These are phyloP conservation scores for Chaetomium cochliodes DNA, from an alignment of 495 filamentous ascomycete genomes.

Conservation along the genomic window DNA sequence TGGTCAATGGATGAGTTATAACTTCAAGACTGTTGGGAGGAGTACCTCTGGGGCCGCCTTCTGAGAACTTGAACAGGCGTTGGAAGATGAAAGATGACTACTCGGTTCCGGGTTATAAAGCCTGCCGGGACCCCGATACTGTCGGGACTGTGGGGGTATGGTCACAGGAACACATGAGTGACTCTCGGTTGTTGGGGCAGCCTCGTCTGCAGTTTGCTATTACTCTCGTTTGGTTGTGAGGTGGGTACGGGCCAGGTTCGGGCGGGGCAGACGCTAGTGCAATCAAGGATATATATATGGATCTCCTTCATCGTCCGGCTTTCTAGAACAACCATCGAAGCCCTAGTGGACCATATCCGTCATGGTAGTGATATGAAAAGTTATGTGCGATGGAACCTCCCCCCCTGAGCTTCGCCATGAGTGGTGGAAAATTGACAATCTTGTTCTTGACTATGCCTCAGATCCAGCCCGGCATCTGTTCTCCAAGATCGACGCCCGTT, in stretches of 20 bases:
- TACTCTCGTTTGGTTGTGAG: neutral
- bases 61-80: slow-evolving; percentile 13
- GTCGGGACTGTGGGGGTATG: too few relatives aligned
- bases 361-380: neutral
- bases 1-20: slow-evolving; percentile 49
- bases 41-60: slow-evolving; percentile 39
- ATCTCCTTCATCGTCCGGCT: neutral
- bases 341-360: neutral
- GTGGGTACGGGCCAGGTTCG: neutral
- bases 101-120: neutral
- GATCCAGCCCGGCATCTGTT: neutral
- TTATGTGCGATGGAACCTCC: neutral
- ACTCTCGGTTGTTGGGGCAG: neutral
- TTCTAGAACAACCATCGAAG: neutral
- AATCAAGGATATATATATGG: neutral
- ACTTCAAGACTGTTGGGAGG: slow-evolving; percentile 52
- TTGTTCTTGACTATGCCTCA: neutral
- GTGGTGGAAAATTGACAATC: neutral
- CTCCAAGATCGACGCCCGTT: neutral
- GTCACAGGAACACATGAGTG: too few relatives aligned
- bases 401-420: neutral
- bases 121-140: neutral
- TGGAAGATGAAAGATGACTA: neutral
- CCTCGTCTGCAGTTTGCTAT: neutral
- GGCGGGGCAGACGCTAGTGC: neutral